Percentiles rank a stretch among this genome's conserved stretches.
These are phyloP conservation scores for Dactylellina leptospora DNA, from an alignment of 2,329 filamentous ascomycete genomes.

Conservation along the genomic window DNA sequence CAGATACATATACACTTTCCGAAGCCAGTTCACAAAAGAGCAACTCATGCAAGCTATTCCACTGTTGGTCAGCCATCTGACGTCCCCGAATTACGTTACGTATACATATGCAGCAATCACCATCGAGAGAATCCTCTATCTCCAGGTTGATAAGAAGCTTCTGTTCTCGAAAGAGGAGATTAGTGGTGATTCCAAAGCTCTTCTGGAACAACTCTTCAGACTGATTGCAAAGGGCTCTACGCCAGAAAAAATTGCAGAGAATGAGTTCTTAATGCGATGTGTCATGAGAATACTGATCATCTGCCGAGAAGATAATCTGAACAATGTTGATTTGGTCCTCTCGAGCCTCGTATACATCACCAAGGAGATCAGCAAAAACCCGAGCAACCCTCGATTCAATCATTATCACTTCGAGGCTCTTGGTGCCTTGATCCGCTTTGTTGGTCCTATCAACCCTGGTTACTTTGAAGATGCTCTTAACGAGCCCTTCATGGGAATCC, in stretches of 20 bases:
- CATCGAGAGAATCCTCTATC: constrained; percentile 88
- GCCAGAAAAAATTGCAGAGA: constrained; percentile 94
- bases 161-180: constrained; percentile 84
- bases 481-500: constrained; percentile 73
- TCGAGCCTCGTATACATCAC: constrained; percentile 88
- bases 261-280: constrained; percentile 98
- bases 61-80: constrained; percentile 88
- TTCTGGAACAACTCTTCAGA: constrained; percentile 88
- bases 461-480: constrained; percentile 84
- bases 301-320: constrained; percentile 80
- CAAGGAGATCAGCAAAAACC: constrained; percentile 89
- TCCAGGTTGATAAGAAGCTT: constrained; percentile 73
- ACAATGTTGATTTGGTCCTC: constrained; percentile 79
- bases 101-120: constrained; percentile 98
- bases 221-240: constrained; percentile 85
- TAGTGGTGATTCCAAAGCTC: constrained; percentile 80
- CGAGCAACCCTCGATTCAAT: constrained; percentile 96
- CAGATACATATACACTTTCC: constrained; percentile 97
- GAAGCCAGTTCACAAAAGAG: constrained; percentile 88
- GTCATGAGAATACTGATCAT: constrained; percentile 98
- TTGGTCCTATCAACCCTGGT: constrained; percentile 72
- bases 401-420: constrained; percentile 98
- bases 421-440: constrained; percentile 84
- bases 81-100: constrained; percentile 90
- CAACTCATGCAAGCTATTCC: constrained; percentile 92